phyloP scores from a whole-genome alignment of 495 filamentous ascomycete genomes.

The Penicillium odoratum region DNA sequence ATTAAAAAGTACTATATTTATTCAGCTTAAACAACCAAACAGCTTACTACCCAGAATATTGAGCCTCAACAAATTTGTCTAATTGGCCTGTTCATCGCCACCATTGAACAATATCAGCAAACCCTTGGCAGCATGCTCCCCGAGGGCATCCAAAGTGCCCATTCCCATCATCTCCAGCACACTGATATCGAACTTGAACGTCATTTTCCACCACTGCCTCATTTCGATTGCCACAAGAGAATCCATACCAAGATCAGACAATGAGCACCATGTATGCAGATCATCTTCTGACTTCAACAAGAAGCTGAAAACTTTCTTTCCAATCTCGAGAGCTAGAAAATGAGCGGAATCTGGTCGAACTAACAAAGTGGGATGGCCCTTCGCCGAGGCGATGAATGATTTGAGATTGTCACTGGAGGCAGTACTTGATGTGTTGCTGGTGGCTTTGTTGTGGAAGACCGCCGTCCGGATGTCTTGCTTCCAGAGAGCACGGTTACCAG shows the following conservation, averaged over 20 bases:
- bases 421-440: neutral
- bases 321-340: constrained; percentile 46
- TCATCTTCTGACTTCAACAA: constrained; percentile 25
- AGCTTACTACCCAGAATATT: too few relatives aligned
- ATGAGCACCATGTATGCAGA: constrained; percentile 29
- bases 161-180: constrained; percentile 33
- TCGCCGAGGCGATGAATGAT: constrained; percentile 14
- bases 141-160: constrained; percentile 8
- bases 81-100: neutral
- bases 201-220: constrained; percentile 39
- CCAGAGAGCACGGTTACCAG: constrained; percentile 20
- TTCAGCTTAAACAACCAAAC: too few relatives aligned
- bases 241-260: constrained; percentile 43
- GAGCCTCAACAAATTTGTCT: too few relatives aligned
- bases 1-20: too few relatives aligned
- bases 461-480: constrained; percentile 26
- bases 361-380: constrained; percentile 4
- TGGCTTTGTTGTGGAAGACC: constrained; percentile 30
- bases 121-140: constrained; percentile 2
- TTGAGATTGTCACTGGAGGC: constrained; percentile 5
- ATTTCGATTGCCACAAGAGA: constrained; percentile 49
- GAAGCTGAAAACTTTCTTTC: constrained; percentile 35
- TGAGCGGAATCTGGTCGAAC: constrained; percentile 15
- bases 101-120: constrained; percentile 1
- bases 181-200: constrained; percentile 34